Conservation (phyloP, 2,329 filamentous ascomycete species). For the Exophiala bonariae region DNA sequence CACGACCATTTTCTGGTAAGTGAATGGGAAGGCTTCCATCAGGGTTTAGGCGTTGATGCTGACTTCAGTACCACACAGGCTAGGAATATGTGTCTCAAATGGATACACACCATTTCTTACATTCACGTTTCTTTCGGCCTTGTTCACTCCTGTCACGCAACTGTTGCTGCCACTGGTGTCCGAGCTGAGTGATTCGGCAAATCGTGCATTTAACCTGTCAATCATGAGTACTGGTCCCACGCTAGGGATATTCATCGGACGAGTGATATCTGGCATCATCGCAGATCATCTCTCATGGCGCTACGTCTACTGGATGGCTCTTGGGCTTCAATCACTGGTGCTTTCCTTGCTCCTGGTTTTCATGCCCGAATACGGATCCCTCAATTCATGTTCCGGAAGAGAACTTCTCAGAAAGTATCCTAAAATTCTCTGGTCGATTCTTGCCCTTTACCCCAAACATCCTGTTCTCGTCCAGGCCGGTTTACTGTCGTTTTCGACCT, state of each 20-base stretch:
- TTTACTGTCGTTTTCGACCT: constrained; percentile 62
- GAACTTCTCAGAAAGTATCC: constrained; percentile 54
- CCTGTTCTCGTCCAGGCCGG: constrained; percentile 70
- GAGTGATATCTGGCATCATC: constrained; percentile 71
- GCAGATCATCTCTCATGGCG: constrained; percentile 73
- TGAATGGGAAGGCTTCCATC: too few relatives aligned
- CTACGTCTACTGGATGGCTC: constrained; percentile 74
- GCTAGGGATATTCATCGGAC: constrained; percentile 72
- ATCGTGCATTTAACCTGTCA: constrained; percentile 68
- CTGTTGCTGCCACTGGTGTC: constrained; percentile 77
- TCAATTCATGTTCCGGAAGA: constrained; percentile 57
- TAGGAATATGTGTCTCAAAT: constrained; percentile 68
- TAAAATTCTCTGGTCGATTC: constrained; percentile 63
- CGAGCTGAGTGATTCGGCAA: constrained; percentile 68
- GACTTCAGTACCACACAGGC: constrained; percentile 12
- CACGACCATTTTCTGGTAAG: constrained; percentile 64
- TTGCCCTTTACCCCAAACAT: constrained; percentile 61
- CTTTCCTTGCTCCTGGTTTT: constrained; percentile 64
- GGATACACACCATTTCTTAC: constrained; percentile 65
- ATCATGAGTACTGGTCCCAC: constrained; percentile 73
- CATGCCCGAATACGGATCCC: constrained; percentile 77
- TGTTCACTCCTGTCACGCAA: constrained; percentile 75
- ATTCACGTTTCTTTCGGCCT: constrained; percentile 70
- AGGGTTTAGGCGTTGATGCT: too few relatives aligned
- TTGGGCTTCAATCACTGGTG: constrained; percentile 69